Evolutionary conservation across 106 monocot species (phyloP), one percentile per base, ranked within the genome.

Genomic region (Chionographis japonica): DNA sequence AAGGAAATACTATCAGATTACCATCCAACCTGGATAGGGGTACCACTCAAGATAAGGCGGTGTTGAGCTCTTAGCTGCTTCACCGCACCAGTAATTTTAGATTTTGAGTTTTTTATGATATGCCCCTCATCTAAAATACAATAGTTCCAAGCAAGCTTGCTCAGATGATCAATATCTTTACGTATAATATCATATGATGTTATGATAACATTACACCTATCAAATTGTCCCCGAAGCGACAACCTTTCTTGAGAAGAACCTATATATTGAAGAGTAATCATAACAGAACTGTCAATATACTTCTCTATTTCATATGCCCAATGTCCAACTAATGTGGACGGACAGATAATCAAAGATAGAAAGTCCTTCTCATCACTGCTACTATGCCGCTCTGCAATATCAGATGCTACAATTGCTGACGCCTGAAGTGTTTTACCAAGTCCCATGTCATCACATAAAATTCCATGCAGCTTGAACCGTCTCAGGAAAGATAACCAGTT

Each of bases 261-360:
- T 72, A 80, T 62, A 72, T 92, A 98, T 50, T 98, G 97, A 52
- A 92, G 87, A 17, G 82, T 74, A 62, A 61, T 75, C 78, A 98
- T 79, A 40, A 98, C 73, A 62, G 84, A 80, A 66, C 59, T 80
- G 57, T 90, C 87, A 78, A 98, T 83, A 61, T 89, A 92, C 54
- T 92, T 98, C 40, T 92, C 97, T 63, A 98, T 92, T 67, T 98
- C 97, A 81, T 92, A 98, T 58, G 89, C 97, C 97, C 97, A 98
- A 58, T 98, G 97, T 8, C 77, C 97, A 64, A 98, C 89, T 72
- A 98, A 81, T 40, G 97, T 98, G 19, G 92, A 88, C 60, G 97
- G 97, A 61, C 92, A 92, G 43, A 98, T 82, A 69, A 98, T 87
- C 74, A 98, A 75, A 20, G 92, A 90, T 20, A 54, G 55, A 38